A percentile compares a stretch with the other conserved stretches of the same genome.
These are phyloP conservation scores for Brassica napus DNA, from an alignment of 345 rosid genomes.

Conservation along the genomic window DNA sequence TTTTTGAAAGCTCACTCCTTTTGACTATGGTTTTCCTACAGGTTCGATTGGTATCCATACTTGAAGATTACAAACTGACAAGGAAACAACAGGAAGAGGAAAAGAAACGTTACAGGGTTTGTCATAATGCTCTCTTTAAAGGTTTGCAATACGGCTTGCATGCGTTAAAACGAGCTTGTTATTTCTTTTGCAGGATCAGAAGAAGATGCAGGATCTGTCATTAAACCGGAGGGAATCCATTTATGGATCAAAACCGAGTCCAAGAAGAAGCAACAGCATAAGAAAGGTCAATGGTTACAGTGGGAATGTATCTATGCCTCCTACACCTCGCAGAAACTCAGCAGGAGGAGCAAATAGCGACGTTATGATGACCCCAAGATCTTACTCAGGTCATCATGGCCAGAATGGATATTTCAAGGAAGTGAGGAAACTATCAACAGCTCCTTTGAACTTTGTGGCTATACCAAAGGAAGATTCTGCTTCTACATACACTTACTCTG, in stretches of 20 bases:
- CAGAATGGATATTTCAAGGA: slow-evolving; percentile 81
- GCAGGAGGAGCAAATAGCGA: slow-evolving; percentile 39
- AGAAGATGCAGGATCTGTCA: slow-evolving; percentile 88
- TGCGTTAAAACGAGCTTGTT: background rate
- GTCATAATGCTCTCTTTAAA: slow-evolving; percentile 46
- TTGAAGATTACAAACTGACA: slow-evolving; percentile 85
- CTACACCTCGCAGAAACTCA: slow-evolving; percentile 80
- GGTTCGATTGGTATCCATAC: slow-evolving; percentile 75
- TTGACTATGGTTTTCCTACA: slow-evolving; percentile 40
- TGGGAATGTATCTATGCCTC: slow-evolving; percentile 76
- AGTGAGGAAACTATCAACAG: slow-evolving; percentile 25
- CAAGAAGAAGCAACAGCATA: slow-evolving; percentile 77
- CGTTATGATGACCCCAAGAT: slow-evolving; percentile 66
- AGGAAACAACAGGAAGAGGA: slow-evolving; percentile 85
- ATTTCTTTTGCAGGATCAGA: slow-evolving; percentile 67
- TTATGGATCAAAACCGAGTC: slow-evolving; percentile 94
- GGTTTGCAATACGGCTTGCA: background rate
- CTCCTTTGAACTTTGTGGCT: slow-evolving; percentile 78
- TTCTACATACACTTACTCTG: slow-evolving; percentile 75
- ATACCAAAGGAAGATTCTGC: slow-evolving; percentile 76
- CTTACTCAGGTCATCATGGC: slow-evolving; percentile 71
- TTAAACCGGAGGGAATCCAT: slow-evolving; percentile 76
- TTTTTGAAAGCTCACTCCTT: slow-evolving; percentile 50
- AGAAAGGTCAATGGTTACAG: slow-evolving; percentile 64
- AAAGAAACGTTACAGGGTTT: slow-evolving; percentile 81